Conservation (phyloP, 1,284 basidiomycete species). For the Malassezia yamatoensis region DNA sequence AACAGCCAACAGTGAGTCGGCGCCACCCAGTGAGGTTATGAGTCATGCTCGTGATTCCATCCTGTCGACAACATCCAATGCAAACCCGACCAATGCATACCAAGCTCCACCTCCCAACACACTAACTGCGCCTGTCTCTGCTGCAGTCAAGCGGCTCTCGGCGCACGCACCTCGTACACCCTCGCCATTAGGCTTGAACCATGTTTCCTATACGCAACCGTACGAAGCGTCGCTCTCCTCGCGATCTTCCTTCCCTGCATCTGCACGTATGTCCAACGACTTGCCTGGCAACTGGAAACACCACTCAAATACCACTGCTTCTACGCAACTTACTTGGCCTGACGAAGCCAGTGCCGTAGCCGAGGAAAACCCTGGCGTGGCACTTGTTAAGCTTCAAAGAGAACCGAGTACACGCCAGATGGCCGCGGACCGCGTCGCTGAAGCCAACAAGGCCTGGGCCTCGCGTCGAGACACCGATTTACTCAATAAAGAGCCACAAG, state of each 20-base stretch:
- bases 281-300: conserved; percentile 12
- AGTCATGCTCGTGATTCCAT: background rate
- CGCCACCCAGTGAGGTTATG: background rate
- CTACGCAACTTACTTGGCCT: conserved; percentile 13
- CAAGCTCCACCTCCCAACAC: background rate
- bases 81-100: no score
- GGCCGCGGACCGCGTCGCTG: conserved; percentile 1
- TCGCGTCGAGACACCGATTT: background rate
- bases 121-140: background rate
- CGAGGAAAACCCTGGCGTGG: background rate
- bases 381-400: background rate
- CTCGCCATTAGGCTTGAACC: conserved; percentile 1
- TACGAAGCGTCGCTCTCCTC: conserved; percentile 11
- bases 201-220: background rate
- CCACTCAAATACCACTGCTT: conserved; percentile 1
- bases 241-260: conserved; percentile 14
- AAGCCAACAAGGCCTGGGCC: conserved; percentile 5
- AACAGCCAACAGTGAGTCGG: background rate
- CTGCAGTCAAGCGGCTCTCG: background rate
- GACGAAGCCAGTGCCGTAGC: conserved; percentile 1
- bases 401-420: background rate
- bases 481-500: background rate
- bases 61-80: background rate
- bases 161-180: conserved; percentile 10
- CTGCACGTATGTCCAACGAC: conserved; percentile 7